Conservation (phyloP, 176 grass and related monocot genomes). For the Oryza glaberrima region DNA sequence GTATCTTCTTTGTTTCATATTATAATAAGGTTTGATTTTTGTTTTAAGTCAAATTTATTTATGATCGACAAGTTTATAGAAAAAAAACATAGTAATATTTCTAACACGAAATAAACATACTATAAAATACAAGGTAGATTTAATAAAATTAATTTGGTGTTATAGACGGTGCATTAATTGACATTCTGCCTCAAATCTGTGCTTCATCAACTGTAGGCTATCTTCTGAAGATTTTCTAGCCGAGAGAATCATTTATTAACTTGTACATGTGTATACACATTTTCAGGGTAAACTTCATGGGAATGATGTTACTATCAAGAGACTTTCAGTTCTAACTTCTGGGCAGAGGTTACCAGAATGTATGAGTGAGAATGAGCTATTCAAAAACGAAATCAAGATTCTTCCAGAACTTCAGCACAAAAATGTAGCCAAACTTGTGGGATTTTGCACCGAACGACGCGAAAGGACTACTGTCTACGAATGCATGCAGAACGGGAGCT, state of each 20-base stretch:
- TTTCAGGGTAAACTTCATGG: conserved; percentile 33
- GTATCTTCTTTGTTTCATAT: no score
- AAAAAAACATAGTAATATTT: no score
- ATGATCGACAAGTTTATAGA: no score
- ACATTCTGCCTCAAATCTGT: neutral
- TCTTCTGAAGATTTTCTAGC: neutral
- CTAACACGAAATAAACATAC: no score
- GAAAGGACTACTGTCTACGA: conserved; percentile 15
- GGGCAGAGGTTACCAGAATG: neutral
- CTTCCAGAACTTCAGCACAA: conserved; percentile 5
- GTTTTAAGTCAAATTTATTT: no score
- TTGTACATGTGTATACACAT: neutral
- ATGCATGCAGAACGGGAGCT: conserved; percentile 26
- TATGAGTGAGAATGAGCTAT: conserved; percentile 11
- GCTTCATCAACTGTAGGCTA: neutral
- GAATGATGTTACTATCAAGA: conserved; percentile 6
- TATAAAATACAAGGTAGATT: no score
- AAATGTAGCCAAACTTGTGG: conserved; percentile 18
- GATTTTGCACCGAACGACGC: conserved; percentile 15
- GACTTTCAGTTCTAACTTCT: neutral
- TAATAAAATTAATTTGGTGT: no score
- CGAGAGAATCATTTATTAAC: no score
- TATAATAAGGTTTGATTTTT: no score
- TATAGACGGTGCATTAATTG: neutral
- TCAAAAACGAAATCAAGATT: conserved; percentile 13